Evolutionary conservation across 1,284 basidiomycete genomes (phyloP), one percentile per base, ranked within the genome.

Genomic region (Trichosporon inkin): DNA sequence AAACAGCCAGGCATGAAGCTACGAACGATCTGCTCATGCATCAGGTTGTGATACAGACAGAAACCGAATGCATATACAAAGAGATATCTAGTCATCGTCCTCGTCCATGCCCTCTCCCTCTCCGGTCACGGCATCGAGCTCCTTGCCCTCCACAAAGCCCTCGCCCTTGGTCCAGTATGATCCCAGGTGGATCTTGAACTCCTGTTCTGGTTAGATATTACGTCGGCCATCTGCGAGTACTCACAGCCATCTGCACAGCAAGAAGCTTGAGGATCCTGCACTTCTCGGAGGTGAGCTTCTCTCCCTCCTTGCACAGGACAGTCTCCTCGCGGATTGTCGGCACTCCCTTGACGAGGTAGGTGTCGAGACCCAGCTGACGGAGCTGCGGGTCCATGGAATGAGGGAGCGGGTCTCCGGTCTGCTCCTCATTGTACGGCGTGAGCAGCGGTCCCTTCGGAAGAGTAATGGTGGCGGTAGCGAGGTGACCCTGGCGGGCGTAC

Each of bases 321-420:
- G 95, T 93, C n/a, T 89, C 82, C 58, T 81, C 82, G 53, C 86
- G 84, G 57, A 99, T 80, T 4, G 88, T 90, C 2, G 96, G 95
- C 1, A 97, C 89, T 60, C 95, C 96, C 66, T 85, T 85, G 65
- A 88, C 85, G 80, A 99, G 84, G 57, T 82, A 84, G 17, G 95
- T 98, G 49, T 86, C 84, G 56, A 99, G 81, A 11, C 96, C 96
- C 32, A 98, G 84, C 74, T 89, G 88, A 59, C 95, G 86, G 57
- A 99, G 82, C 74, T 98, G 94, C 19, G 95, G 92, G 70, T 99
- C 95, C 80, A 98, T 90, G 68, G 91, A 92, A 78, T 97, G 93
- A 28, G 95, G 92, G 76, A 98, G 93, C 0, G 92, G 88, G 61
- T 83, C 82, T 38, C 78, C 80, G 68, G 90, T 86, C 34, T 88